phyloP scores from a whole-genome alignment of 768 basidiomycete genomes.

The Trametes cubensis region DNA sequence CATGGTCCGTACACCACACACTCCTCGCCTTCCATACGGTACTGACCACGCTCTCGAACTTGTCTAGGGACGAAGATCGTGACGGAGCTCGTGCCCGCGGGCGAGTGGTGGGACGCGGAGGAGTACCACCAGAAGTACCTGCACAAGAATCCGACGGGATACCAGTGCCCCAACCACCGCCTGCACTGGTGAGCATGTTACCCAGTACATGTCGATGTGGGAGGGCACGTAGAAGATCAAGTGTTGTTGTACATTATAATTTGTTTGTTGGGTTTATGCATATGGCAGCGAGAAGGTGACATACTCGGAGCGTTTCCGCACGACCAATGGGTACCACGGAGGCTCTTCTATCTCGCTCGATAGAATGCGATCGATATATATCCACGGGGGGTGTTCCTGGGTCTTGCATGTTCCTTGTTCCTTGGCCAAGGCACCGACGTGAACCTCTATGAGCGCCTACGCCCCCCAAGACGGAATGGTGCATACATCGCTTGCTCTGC shows the following conservation, averaged over 20 bases:
- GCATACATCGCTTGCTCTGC: neutral
- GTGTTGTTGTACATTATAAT: too few relatives aligned
- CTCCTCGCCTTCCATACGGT: neutral
- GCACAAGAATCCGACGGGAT: conserved; percentile 84
- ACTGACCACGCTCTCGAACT: neutral
- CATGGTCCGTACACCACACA: conserved; percentile 35
- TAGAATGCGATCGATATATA: too few relatives aligned
- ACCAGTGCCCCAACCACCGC: conserved; percentile 88
- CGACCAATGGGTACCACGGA: too few relatives aligned
- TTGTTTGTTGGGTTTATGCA: too few relatives aligned
- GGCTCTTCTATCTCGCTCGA: too few relatives aligned
- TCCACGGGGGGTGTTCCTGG: too few relatives aligned
- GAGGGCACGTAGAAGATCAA: too few relatives aligned
- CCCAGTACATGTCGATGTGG: neutral
- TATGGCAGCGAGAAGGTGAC: too few relatives aligned
- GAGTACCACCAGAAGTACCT: conserved; percentile 83
- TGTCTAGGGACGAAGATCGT: conserved; percentile 65
- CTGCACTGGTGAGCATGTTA: conserved; percentile 68
- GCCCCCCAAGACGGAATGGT: neutral
- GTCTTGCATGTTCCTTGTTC: too few relatives aligned
- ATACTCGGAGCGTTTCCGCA: too few relatives aligned
- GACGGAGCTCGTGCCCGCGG: conserved; percentile 71
- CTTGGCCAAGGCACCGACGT: too few relatives aligned
- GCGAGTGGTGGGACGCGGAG: conserved; percentile 82
- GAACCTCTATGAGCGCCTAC: too few relatives aligned